A percentile compares a stretch with the other conserved stretches of the same genome.
Conservation (phyloP, 495 filamentous ascomycete genomes). For the Penicillium subrubescens region DNA sequence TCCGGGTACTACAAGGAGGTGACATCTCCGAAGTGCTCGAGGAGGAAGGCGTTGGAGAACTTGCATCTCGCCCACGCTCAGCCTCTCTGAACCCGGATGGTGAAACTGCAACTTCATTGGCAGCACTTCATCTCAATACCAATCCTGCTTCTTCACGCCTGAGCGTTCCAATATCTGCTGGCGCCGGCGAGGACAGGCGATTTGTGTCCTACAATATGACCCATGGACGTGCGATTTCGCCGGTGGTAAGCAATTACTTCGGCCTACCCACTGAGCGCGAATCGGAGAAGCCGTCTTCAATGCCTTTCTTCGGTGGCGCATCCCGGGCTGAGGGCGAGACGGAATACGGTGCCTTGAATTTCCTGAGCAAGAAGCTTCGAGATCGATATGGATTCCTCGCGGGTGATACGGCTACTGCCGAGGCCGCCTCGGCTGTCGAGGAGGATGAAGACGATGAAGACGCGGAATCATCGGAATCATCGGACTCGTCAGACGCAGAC, state of each 20-base stretch:
- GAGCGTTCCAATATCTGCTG: conserved; percentile 27
- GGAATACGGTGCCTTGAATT: conserved; percentile 60
- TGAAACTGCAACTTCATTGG: conserved; percentile 28
- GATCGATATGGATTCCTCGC: conserved; percentile 46
- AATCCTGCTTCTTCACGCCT: conserved; percentile 34
- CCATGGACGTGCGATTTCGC: conserved; percentile 41
- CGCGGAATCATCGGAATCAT: conserved; percentile 36
- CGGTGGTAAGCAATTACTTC: conserved; percentile 49
- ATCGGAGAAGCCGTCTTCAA: conserved; percentile 34
- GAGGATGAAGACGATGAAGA: conserved; percentile 48
- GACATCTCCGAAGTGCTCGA: conserved; percentile 31
- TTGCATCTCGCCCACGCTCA: conserved; percentile 30
- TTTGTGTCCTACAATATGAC: conserved; percentile 44
- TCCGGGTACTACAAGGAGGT: conserved; percentile 59
- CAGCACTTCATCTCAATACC: conserved; percentile 35
- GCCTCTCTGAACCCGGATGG: conserved; percentile 30
- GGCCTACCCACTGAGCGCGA: conserved; percentile 43
- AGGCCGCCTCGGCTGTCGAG: conserved; percentile 32
- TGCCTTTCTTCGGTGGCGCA: conserved; percentile 41
- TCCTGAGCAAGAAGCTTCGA: conserved; percentile 55
- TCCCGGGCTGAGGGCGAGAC: conserved; percentile 42
- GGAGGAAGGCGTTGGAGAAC: conserved; percentile 22
- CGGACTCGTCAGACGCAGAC: conserved; percentile 22
- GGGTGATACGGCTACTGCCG: conserved; percentile 30
- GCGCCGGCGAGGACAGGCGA: conserved; percentile 21